Evolutionary conservation across 179 eudicot genomes (phyloP).

Genomic region (Nepenthes alata): DNA sequence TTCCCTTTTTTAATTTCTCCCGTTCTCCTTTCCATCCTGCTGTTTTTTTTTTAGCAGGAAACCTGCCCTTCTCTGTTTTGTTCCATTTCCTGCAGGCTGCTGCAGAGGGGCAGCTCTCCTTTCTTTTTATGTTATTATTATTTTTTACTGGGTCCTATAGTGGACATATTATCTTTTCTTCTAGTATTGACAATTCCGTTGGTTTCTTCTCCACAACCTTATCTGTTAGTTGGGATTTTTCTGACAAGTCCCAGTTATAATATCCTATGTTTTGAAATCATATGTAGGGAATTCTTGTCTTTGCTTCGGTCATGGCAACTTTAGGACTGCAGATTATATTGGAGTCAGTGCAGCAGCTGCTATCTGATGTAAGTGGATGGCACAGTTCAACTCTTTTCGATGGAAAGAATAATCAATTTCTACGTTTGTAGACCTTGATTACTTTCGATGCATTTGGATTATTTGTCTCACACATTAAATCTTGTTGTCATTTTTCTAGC

Average conservation of each 20-base stretch:
- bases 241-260: not conserved
- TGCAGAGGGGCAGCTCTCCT: too few relatives aligned
- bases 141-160: too few relatives aligned
- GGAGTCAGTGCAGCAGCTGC: slow-evolving; percentile 1
- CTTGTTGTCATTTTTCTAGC: not conserved
- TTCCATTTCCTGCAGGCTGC: too few relatives aligned
- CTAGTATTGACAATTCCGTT: too few relatives aligned
- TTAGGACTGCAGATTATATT: slow-evolving; percentile 4
- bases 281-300: slow-evolving; percentile 6
- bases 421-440: too few relatives aligned
- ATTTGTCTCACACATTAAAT: not conserved
- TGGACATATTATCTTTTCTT: not conserved
- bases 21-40: too few relatives aligned
- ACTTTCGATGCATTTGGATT: not conserved
- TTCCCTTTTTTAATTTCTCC: too few relatives aligned
- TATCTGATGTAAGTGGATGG: not conserved
- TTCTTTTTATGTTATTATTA: too few relatives aligned
- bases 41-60: too few relatives aligned
- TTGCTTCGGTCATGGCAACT: slow-evolving; percentile 7
- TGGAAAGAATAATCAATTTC: not conserved
- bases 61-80: too few relatives aligned
- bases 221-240: not conserved
- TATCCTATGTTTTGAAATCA: not conserved
- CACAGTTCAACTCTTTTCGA: not conserved
- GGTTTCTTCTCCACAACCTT: too few relatives aligned